Percentiles rank a stretch among this genome's conserved stretches.
Conservation (phyloP, 257 asterid genomes). For the Rubia yunnanensis region DNA sequence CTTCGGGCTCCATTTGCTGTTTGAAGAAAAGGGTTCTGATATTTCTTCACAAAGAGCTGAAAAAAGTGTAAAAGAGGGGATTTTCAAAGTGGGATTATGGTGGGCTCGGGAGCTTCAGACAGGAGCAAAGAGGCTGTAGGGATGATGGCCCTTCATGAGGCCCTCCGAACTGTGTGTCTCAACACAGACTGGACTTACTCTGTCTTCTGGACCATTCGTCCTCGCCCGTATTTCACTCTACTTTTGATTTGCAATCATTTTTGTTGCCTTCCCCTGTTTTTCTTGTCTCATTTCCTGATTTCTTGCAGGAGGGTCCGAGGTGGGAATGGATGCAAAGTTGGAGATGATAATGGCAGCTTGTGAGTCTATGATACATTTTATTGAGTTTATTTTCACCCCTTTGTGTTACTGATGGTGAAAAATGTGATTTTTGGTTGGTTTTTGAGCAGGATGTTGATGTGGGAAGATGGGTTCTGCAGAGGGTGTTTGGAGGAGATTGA, state of each 20-base stretch:
- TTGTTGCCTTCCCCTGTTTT: slow-evolving; percentile 4
- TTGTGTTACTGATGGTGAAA: neutral
- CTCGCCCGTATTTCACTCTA: slow-evolving; percentile 65
- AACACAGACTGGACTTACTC: slow-evolving; percentile 99
- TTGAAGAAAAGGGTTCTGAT: slow-evolving; percentile 12
- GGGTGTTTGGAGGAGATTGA: slow-evolving; percentile 78
- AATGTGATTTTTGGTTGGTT: neutral
- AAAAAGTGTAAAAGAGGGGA: slow-evolving; percentile 17
- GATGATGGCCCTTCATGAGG: slow-evolving; percentile 99
- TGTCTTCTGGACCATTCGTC: slow-evolving; percentile 99
- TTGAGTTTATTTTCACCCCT: neutral
- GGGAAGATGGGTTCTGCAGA: slow-evolving; percentile 99
- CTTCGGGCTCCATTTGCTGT: slow-evolving; percentile 7
- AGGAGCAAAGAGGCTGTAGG: slow-evolving; percentile 99
- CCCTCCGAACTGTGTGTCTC: slow-evolving; percentile 91
- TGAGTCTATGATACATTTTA: slow-evolving; percentile 33
- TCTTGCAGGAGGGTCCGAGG: slow-evolving; percentile 83
- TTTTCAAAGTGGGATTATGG: slow-evolving; percentile 43
- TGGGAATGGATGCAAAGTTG: slow-evolving; percentile 96
- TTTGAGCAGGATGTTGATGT: slow-evolving; percentile 94
- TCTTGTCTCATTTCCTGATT: neutral
- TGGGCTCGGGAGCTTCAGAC: slow-evolving; percentile 96
- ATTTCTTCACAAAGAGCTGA: slow-evolving; percentile 4
- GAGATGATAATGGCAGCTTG: slow-evolving; percentile 99
- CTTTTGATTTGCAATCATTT: slow-evolving; percentile 1